Conservation (phyloP, 352 stramenopile genomes). For the Globisporangium carolinianum region DNA sequence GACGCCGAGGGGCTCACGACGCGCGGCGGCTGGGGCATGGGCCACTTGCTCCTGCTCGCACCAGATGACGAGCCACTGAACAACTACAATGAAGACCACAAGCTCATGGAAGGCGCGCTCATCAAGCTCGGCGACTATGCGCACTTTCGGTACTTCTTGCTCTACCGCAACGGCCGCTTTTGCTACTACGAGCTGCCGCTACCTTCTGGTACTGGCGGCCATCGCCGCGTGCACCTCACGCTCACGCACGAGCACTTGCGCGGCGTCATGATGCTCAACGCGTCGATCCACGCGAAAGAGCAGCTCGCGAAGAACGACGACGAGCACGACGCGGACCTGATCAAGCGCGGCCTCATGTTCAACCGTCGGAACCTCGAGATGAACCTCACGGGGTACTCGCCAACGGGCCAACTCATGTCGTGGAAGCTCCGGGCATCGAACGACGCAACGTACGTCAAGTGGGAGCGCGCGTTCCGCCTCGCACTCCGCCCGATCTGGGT, state of each 20-base stretch:
- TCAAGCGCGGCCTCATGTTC: conserved; percentile 70
- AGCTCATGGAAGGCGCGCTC: conserved; percentile 80
- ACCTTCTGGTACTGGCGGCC: conserved; percentile 19
- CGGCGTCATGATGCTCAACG: conserved; percentile 81
- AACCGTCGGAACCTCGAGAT: conserved; percentile 80
- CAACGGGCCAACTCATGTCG: conserved; percentile 65
- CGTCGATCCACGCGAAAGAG: conserved; percentile 64
- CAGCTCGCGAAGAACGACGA: conserved; percentile 58
- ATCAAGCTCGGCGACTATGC: conserved; percentile 86
- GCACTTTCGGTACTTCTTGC: conserved; percentile 82
- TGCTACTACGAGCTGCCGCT: conserved; percentile 86
- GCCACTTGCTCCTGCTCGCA: conserved; percentile 10
- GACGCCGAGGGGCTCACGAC: conserved; percentile 8
- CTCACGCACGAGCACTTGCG: conserved; percentile 72
- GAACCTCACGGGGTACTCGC: conserved; percentile 74
- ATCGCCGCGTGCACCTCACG: conserved; percentile 52
- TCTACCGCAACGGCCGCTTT: conserved; percentile 76
- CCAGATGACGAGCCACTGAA: conserved; percentile 51
- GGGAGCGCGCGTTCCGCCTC: conserved; percentile 73
- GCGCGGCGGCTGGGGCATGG: conserved; percentile 9
- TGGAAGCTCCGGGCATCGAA: conserved; percentile 74
- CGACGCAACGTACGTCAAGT: conserved; percentile 69
- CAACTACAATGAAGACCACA: conserved; percentile 82
- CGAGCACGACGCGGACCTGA: conserved; percentile 57
- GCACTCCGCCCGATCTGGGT: conserved; percentile 74